phyloP scores from a whole-genome alignment of 352 stramenopile genomes.

The Detonula confervacea region DNA sequence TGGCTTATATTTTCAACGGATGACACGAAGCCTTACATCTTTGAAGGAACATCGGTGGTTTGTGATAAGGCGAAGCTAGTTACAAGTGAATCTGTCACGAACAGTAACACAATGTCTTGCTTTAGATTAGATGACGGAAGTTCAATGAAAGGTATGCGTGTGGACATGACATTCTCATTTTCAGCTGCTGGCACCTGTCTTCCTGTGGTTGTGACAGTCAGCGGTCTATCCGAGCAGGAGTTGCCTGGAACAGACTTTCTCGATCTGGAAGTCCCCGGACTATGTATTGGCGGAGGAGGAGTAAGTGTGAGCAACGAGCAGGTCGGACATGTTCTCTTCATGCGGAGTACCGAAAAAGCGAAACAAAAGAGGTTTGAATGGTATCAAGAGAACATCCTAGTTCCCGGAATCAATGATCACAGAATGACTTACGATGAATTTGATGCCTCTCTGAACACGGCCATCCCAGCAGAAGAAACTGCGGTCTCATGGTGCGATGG shows the following conservation, averaged over 20 bases:
- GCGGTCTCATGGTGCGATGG: conserved; percentile 14
- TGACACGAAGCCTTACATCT: conserved; percentile 4
- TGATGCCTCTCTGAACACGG: background rate
- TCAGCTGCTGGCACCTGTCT: conserved; percentile 11
- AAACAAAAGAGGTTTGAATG: background rate
- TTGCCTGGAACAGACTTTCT: conserved; percentile 21
- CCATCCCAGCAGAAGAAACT: background rate
- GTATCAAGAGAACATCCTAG: conserved; percentile 10
- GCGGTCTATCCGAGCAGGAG: conserved; percentile 14
- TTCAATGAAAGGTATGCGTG: conserved; percentile 13
- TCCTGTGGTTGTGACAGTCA: conserved; percentile 7
- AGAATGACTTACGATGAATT: background rate
- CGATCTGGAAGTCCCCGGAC: conserved; percentile 5
- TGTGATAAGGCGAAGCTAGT: background rate
- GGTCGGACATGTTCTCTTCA: conserved; percentile 14
- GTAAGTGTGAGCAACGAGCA: conserved; percentile 1
- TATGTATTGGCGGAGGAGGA: conserved; percentile 12
- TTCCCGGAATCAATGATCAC: conserved; percentile 7
- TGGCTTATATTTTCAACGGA: background rate
- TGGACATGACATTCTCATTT: conserved; percentile 24
- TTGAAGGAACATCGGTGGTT: background rate
- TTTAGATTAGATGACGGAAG: background rate
- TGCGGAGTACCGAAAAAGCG: conserved; percentile 4
- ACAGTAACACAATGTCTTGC: background rate
- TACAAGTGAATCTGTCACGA: background rate